phyloP scores from a whole-genome alignment of 2,329 filamentous ascomycete species.

The Paracoccidioides brasiliensis region DNA sequence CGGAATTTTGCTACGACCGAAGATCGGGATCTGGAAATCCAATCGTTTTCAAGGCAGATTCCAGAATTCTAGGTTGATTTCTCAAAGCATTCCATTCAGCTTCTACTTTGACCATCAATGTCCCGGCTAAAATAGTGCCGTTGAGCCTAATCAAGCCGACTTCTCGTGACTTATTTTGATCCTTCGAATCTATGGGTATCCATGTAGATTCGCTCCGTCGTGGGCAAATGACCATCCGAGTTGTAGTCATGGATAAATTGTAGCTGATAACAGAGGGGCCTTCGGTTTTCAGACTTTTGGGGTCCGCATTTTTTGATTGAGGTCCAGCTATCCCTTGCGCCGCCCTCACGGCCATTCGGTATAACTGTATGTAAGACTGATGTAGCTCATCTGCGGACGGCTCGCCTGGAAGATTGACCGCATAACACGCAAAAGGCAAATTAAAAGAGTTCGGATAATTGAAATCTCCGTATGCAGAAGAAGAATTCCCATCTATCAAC shows the following conservation, averaged over 20 bases:
- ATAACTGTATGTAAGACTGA: conserved; percentile 29
- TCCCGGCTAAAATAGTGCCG: conserved; percentile 44
- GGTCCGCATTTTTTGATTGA: not conserved
- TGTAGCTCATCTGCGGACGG: conserved; percentile 27
- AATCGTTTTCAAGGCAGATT: conserved; percentile 30
- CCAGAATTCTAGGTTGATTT: conserved; percentile 28
- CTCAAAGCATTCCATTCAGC: conserved; percentile 40
- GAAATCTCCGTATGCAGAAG: conserved; percentile 8
- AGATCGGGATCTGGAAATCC: conserved; percentile 20
- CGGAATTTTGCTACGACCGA: not conserved
- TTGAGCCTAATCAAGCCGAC: conserved; percentile 38
- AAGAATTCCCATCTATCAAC: conserved; percentile 32
- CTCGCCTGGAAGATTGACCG: conserved; percentile 27
- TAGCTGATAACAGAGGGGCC: conserved; percentile 39
- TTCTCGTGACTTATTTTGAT: conserved; percentile 18
- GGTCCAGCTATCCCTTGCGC: not conserved
- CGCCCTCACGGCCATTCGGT: conserved; percentile 18
- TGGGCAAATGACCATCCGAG: conserved; percentile 42
- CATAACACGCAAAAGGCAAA: conserved; percentile 42
- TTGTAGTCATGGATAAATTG: conserved; percentile 44
- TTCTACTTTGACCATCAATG: conserved; percentile 45
- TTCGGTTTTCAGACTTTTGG: conserved; percentile 15
- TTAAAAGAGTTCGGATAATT: conserved; percentile 17
- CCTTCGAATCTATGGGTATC: conserved; percentile 27
- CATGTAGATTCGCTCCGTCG: conserved; percentile 34